A percentile compares a stretch with the other conserved stretches of the same genome.
Conservation (phyloP, 1,284 basidiomycete species). For the Ganoderma leucocontextum region DNA sequence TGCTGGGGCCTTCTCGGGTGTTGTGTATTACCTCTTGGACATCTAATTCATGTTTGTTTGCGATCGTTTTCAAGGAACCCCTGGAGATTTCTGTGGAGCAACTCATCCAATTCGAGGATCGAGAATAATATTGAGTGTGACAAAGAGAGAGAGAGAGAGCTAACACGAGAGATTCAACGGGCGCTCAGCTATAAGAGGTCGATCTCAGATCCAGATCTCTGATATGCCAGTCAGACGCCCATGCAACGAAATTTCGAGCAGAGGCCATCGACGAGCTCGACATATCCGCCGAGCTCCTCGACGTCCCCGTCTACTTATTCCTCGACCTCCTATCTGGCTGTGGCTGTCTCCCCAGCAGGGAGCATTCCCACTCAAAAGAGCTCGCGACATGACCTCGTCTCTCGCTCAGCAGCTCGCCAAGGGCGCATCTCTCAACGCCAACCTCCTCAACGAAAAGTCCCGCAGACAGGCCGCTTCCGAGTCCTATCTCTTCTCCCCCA, state of each 20-base stretch:
- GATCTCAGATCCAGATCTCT: neutral
- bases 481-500: constrained; percentile 88
- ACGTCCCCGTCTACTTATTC: neutral
- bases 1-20: too few species aligned
- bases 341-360: neutral
- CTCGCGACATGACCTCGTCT: constrained; percentile 65
- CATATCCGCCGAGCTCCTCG: neutral
- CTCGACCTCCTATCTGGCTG: neutral
- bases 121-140: too few species aligned
- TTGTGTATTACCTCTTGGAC: too few species aligned
- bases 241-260: neutral
- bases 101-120: too few species aligned
- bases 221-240: neutral
- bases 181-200: too few species aligned
- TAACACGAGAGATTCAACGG: too few species aligned
- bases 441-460: constrained; percentile 56
- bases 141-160: too few species aligned
- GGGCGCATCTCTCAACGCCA: constrained; percentile 82
- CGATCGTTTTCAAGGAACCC: too few species aligned
- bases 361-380: neutral
- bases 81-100: too few species aligned
- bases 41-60: too few species aligned
- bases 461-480: constrained; percentile 70
- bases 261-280: neutral
- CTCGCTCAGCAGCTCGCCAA: constrained; percentile 88